Conservation (phyloP, 1,139 yeast species). For the Sugiyamaella sp. region DNA sequence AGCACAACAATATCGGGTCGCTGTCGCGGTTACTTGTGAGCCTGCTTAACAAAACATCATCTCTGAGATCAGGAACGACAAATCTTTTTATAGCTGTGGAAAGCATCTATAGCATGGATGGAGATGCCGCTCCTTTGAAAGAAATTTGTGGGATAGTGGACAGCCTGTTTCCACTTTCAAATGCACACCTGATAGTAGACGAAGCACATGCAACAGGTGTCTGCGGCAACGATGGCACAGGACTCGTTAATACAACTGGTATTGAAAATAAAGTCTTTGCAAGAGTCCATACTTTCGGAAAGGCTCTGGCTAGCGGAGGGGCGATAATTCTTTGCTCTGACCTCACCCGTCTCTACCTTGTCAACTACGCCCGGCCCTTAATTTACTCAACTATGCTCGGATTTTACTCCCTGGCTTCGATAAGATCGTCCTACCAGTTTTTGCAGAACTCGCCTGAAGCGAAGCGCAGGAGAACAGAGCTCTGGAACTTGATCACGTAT, state of each 20-base stretch:
- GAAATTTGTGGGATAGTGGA: conserved; percentile 27
- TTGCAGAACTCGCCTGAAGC: conserved; percentile 17
- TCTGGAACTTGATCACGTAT: conserved; percentile 14
- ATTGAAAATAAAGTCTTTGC: conserved; percentile 31
- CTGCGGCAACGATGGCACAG: conserved; percentile 32
- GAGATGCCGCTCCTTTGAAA: conserved; percentile 35
- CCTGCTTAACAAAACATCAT: conserved; percentile 8
- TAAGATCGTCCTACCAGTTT: conserved; percentile 29
- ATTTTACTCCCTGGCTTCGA: conserved; percentile 28
- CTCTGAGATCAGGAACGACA: conserved; percentile 2
- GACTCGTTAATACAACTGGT: conserved; percentile 30
- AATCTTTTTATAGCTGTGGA: conserved; percentile 37
- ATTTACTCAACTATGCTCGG: conserved; percentile 36
- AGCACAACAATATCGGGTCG: conserved; percentile 29
- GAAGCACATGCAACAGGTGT: conserved; percentile 41
- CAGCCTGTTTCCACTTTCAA: conserved; percentile 21
- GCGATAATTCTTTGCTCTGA: conserved; percentile 33
- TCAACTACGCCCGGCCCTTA: conserved; percentile 38
- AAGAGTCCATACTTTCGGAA: conserved; percentile 38
- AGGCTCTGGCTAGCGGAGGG: conserved; percentile 37
- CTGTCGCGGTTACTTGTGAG: conserved; percentile 13
- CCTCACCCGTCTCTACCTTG: conserved; percentile 28
- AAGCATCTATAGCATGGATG: conserved; percentile 40
- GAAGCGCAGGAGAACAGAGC: neutral
- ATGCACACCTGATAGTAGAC: conserved; percentile 34